Base-by-base conservation (phyloP, 164 flowering plant species). In the Hamamelis virginiana region DNA sequence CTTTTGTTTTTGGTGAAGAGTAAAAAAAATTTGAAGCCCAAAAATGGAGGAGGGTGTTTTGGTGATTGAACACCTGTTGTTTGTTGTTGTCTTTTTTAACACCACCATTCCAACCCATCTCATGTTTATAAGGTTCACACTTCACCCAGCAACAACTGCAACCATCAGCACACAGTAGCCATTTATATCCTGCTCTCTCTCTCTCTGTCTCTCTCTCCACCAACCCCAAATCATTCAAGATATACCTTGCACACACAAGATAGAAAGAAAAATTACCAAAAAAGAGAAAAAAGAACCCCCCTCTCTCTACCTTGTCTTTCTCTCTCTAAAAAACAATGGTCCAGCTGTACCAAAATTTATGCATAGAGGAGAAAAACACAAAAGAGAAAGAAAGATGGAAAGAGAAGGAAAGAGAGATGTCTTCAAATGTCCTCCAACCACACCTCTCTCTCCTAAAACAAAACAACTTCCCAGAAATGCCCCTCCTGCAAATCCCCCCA, bases 131-230 rank as follows among this genome's bases (percentile, higher is more conserved):
- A 33, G 6, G 41, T 33, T 33, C 6, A 33, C 41, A 33, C 41
- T 33, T 33, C 41, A 33, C 41, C 2, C 18, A 65, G 50, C 18
- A 65, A 65, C 44, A 65, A 51, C 68, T 65, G 68, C 68, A 65
- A 65, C 22, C 15, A 6, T 27, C 21, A 50, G 25, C 21, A 25
- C 33, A 52, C 69, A 66, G 69, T 66, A 19, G 48, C 69, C 69
- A 52, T 52, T 66, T 53, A 67, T 56, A 52, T 68, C 58, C 67
- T 68, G 55, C 71, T 22, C 16, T 46, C 46, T 26, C 71, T 58
- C 67, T n/a, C 18, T 67, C 14, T 26, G 62, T 22, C 13, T 25
- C 70, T 51, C 59, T 52, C 69, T 55, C 14, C 51, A 66, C n/a
- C 53, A 50, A 50, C 18, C 16, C 22, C 58, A n/a, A 55, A 55